A percentile compares a stretch with the other conserved stretches of the same genome.
These are phyloP conservation scores for Trichoderma citrinoviride DNA, from an alignment of 2,329 filamentous ascomycete genomes.

Conservation along the genomic window DNA sequence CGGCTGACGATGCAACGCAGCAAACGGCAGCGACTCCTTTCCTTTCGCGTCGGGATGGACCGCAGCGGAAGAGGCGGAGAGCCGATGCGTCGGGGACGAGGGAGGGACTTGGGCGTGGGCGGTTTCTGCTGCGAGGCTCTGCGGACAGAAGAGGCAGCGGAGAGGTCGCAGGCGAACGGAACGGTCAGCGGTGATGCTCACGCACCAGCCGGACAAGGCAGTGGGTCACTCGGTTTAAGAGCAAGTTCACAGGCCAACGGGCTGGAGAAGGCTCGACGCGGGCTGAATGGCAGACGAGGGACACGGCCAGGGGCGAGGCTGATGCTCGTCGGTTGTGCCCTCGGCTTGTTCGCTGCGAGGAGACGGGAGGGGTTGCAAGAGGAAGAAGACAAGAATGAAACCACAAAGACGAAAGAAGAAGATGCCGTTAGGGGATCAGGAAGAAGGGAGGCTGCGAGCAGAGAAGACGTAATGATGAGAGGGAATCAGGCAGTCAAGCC, in stretches of 20 bases:
- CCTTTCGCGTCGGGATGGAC: background rate
- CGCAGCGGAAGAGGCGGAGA: background rate
- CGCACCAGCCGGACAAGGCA: conserved; percentile 6
- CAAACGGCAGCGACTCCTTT: background rate
- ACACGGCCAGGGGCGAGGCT: background rate
- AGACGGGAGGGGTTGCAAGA: background rate
- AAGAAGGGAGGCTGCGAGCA: conserved; percentile 10
- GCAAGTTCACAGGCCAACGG: background rate
- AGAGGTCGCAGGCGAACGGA: background rate
- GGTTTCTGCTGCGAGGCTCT: background rate
- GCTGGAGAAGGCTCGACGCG: background rate
- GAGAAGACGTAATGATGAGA: conserved; percentile 21
- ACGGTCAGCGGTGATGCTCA: conserved; percentile 20
- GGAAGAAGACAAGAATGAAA: background rate
- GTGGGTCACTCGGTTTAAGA: background rate
- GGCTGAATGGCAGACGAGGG: background rate
- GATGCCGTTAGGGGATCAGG: background rate
- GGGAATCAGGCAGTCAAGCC: conserved; percentile 23
- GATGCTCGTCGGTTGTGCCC: background rate
- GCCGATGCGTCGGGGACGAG: background rate
- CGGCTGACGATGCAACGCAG: background rate
- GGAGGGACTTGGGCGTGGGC: background rate
- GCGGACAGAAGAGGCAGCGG: background rate
- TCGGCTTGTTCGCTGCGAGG: background rate
- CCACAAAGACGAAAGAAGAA: background rate